Percentiles rank a stretch among this genome's conserved stretches.
phyloP scores from a whole-genome alignment of 208 protist species.

The Zelonia costaricensis region DNA sequence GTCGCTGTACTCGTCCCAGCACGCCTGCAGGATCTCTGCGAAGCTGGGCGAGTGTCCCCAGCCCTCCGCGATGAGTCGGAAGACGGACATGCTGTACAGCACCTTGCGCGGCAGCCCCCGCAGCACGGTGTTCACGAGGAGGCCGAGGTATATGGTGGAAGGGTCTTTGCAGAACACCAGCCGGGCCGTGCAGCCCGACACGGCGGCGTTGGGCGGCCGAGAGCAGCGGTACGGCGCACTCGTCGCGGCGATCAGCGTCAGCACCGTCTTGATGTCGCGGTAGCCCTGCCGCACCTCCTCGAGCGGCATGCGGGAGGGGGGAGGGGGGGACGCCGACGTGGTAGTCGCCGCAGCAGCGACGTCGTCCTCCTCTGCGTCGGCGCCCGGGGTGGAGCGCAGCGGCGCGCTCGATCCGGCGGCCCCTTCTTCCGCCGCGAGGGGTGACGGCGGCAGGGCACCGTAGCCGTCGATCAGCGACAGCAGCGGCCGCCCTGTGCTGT shows the following conservation, averaged over 20 bases:
- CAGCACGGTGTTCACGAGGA: conserved; percentile 68
- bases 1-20: conserved; percentile 42
- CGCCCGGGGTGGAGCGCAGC: neutral
- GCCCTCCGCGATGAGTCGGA: conserved; percentile 64
- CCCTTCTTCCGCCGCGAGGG: neutral
- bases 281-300: conserved; percentile 29
- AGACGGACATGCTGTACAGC: conserved; percentile 45
- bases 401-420: neutral
- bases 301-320: conserved; percentile 1
- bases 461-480: conserved; percentile 9
- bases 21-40: conserved; percentile 43
- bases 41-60: conserved; percentile 67
- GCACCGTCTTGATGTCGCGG: conserved; percentile 50
- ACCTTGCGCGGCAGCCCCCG: conserved; percentile 40
- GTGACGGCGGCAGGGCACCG: neutral
- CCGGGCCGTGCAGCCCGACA: conserved; percentile 51
- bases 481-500: conserved; percentile 24
- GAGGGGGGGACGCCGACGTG: neutral
- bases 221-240: conserved; percentile 64
- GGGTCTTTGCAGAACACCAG: conserved; percentile 76
- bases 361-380: neutral
- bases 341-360: neutral
- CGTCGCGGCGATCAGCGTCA: conserved; percentile 52
- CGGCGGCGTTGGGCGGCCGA: conserved; percentile 39
- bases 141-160: conserved; percentile 70